These are phyloP conservation scores for Curvularia spicifera DNA, from an alignment of 2,329 filamentous ascomycete species.

Conservation along the genomic window DNA sequence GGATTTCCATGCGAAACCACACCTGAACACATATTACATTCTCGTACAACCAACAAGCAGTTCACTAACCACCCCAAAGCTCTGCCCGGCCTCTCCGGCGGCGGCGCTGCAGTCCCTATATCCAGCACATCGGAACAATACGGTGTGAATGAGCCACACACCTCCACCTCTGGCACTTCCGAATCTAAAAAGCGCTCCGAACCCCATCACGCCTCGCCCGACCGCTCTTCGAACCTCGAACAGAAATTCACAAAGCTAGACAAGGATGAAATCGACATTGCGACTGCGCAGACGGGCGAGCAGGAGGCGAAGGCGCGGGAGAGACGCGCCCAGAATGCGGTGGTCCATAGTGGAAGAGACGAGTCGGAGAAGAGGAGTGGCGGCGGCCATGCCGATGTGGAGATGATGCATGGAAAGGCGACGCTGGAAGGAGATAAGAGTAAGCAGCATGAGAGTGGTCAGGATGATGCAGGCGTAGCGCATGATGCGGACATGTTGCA, in stretches of 20 bases:
- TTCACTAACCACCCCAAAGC: slow-evolving; percentile 3
- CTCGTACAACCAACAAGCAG: not conserved
- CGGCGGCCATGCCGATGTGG: slow-evolving; percentile 19
- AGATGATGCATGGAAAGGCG: slow-evolving; percentile 21
- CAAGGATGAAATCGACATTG: slow-evolving; percentile 11
- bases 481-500: slow-evolving; percentile 13
- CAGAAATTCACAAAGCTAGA: slow-evolving; percentile 19
- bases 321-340: slow-evolving; percentile 7
- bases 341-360: slow-evolving; percentile 2
- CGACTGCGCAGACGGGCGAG: not conserved
- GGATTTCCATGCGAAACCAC: not conserved
- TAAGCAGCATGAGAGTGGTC: not conserved
- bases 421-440: slow-evolving; percentile 3
- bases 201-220: slow-evolving; percentile 4
- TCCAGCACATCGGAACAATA: not conserved
- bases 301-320: slow-evolving; percentile 5
- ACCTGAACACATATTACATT: not conserved
- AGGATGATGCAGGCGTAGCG: not conserved
- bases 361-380: not conserved
- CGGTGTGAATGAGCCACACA: slow-evolving; percentile 12
- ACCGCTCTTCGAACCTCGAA: slow-evolving; percentile 5
- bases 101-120: slow-evolving; percentile 17
- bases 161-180: not conserved
- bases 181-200: slow-evolving; percentile 4
- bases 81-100: slow-evolving; percentile 19